Percentiles rank a stretch among this genome's conserved stretches.
Conservation (phyloP, 768 basidiomycete genomes). For the Auriscalpium vulgare region DNA sequence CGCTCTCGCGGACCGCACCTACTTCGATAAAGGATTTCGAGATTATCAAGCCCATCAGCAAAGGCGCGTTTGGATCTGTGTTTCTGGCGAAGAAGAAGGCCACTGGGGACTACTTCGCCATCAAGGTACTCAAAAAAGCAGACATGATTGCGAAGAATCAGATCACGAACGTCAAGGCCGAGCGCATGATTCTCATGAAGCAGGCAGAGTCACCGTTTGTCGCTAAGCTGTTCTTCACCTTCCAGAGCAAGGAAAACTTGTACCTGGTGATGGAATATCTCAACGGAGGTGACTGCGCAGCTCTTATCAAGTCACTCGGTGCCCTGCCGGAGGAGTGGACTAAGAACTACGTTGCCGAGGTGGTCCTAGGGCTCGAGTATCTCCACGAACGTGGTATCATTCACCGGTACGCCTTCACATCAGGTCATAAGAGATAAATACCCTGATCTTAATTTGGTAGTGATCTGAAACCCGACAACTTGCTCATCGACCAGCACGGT, state of each 20-base stretch:
- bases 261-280: slow-evolving; percentile 99
- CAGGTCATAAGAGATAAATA: not conserved
- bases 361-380: slow-evolving; percentile 90
- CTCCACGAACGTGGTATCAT: slow-evolving; percentile 93
- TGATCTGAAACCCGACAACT: slow-evolving; percentile 95
- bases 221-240: slow-evolving; percentile 95
- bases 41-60: slow-evolving; percentile 98
- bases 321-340: slow-evolving; percentile 95
- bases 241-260: slow-evolving; percentile 98
- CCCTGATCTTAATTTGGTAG: slow-evolving; percentile 32
- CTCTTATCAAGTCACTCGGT: slow-evolving; percentile 93
- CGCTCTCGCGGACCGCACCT: slow-evolving; percentile 69
- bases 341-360: slow-evolving; percentile 92
- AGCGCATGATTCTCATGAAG: slow-evolving; percentile 99
- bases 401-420: slow-evolving; percentile 65
- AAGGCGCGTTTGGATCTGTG: slow-evolving; percentile 97
- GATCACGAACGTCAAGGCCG: slow-evolving; percentile 99
- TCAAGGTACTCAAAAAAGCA: slow-evolving; percentile 99
- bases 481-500: slow-evolving; percentile 93
- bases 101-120: slow-evolving; percentile 97
- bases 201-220: slow-evolving; percentile 98
- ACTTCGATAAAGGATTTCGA: slow-evolving; percentile 99
- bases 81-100: slow-evolving; percentile 97
- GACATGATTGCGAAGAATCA: slow-evolving; percentile 99
- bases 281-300: slow-evolving; percentile 96